Percentiles rank a stretch among this genome's conserved stretches.
phyloP scores from a whole-genome alignment of 495 filamentous ascomycete species.

The Penicillium flavigenum region DNA sequence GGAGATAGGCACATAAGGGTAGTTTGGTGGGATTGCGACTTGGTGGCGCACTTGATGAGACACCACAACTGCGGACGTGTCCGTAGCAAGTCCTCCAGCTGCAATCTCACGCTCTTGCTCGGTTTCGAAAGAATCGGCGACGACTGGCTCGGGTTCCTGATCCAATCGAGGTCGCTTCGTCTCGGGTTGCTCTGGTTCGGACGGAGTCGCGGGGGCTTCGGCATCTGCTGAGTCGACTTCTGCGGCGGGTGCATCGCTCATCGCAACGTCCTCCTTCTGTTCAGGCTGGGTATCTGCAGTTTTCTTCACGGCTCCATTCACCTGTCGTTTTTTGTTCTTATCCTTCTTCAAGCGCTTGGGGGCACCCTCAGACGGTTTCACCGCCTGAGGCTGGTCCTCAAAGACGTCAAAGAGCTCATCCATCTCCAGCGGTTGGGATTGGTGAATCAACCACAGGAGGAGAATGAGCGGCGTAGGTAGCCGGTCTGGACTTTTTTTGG shows the following conservation, averaged over 20 bases:
- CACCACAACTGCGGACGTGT: constrained; percentile 67
- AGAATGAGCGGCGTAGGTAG: constrained; percentile 11
- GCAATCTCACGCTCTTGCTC: constrained; percentile 87
- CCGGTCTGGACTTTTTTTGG: constrained; percentile 25
- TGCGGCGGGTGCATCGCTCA: constrained; percentile 35
- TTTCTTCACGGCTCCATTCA: constrained; percentile 70
- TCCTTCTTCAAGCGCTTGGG: constrained; percentile 53
- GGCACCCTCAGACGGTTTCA: constrained; percentile 27
- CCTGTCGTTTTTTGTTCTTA: constrained; percentile 77
- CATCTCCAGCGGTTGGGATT: constrained; percentile 47
- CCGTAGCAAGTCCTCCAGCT: constrained; percentile 74
- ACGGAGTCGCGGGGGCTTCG: constrained; percentile 19
- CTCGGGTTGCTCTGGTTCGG: constrained; percentile 49
- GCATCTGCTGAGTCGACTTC: constrained; percentile 23
- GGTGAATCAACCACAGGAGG: constrained; percentile 17
- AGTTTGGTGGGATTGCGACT: constrained; percentile 89
- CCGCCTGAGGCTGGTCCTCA: constrained; percentile 59
- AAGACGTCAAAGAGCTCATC: constrained; percentile 87
- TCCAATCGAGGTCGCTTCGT: constrained; percentile 76
- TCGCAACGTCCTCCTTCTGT: constrained; percentile 47
- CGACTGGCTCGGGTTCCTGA: constrained; percentile 71
- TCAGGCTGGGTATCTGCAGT: constrained; percentile 41
- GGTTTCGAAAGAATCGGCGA: constrained; percentile 95
- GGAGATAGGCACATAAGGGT: constrained; percentile 88
- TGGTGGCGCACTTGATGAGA: constrained; percentile 98